Base-by-base conservation (phyloP, 345 rosid genomes). In the Corchorus capsularis region DNA sequence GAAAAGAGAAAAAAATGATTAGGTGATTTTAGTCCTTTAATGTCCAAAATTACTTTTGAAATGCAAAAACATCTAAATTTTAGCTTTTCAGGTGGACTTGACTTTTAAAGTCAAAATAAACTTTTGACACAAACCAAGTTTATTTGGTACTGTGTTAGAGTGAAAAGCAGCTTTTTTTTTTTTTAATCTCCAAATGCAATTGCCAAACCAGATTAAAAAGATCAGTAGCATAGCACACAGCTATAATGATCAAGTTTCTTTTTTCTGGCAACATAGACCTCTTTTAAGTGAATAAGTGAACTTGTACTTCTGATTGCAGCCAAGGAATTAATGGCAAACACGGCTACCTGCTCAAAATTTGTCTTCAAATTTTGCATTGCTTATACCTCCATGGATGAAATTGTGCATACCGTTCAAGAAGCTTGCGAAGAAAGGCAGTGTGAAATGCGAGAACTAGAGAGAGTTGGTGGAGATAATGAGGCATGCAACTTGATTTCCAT, bases 371-470 rank as follows among this genome's bases (percentile, higher is more conserved):
- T 66, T 45, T 66, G 35, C 4, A 35, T 47, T 3, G 8, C 71
- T 15, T 66, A 66, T 12, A 43, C 71, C 45, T 66, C 71, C 3
- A 66, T 35, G 8, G 4, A 66, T 12, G 91, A 88, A 81, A 88
- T 88, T 17, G 74, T 84, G 47, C 83, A 79, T 41, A 85, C 89
- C 4, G 81, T 83, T 22, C 43, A 79, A 43, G 79, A 79, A 56
- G 84, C 84, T 3, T 88, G 89, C 71, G 66, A 57, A 64, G 74
- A 68, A 12, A 87, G 74, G 57, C 3, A 12, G 43, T 65, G 74
- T 14, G 70, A 71, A 60, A 57, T 57, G 56, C 67, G 64, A 70
- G 54, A 45, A 20, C 62, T n/a, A 41, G 37, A 50, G 19, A 67
- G 15, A 13, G 16, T 4, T 1, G n/a, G n/a, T 55, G 0, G 19